Evolutionary conservation across 1,139 yeast genomes (phyloP).

Genomic region (Entelexis paramagnoliae): DNA sequence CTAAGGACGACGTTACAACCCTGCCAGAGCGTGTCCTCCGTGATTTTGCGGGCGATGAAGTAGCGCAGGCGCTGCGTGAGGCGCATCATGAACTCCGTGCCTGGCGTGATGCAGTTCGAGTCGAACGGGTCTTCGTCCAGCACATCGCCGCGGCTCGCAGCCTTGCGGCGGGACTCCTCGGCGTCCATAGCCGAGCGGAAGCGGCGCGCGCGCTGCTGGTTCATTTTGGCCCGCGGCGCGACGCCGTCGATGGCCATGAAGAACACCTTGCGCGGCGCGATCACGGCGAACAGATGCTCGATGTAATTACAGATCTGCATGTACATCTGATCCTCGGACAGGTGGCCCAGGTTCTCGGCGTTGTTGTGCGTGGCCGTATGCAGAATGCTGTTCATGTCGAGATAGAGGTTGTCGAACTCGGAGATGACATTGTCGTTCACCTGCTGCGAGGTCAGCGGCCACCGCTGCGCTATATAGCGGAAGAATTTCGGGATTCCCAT

Average conservation of each 20-base stretch:
- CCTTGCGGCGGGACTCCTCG: conserved; percentile 55
- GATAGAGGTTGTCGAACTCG: conserved; percentile 86
- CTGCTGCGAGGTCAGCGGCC: conserved; percentile 91
- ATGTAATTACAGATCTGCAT: conserved; percentile 89
- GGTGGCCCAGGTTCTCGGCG: conserved; percentile 30
- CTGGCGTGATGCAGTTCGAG: conserved; percentile 97
- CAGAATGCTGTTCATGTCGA: conserved; percentile 95
- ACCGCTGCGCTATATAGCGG: conserved; percentile 94
- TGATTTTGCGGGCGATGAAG: conserved; percentile 80
- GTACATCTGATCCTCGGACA: conserved; percentile 87
- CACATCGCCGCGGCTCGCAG: conserved; percentile 50
- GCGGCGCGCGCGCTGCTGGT: conserved; percentile 92
- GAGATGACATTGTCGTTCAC: conserved; percentile 80
- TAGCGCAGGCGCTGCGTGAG: conserved; percentile 73
- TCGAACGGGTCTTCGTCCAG: conserved; percentile 53
- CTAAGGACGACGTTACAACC: conserved; percentile 72
- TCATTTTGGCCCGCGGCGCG: conserved; percentile 98
- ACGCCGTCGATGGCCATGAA: conserved; percentile 99
- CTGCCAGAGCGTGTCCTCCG: conserved; percentile 87
- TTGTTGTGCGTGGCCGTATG: conserved; percentile 79
- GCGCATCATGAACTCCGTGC: conserved; percentile 93
- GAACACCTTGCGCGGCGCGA: conserved; percentile 75
- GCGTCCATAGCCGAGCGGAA: conserved; percentile 94
- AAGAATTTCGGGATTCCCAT: conserved; percentile 91
- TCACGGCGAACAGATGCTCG: conserved; percentile 81